Base-by-base conservation (phyloP, 495 filamentous ascomycete genomes). In the Choiromyces venosus region DNA sequence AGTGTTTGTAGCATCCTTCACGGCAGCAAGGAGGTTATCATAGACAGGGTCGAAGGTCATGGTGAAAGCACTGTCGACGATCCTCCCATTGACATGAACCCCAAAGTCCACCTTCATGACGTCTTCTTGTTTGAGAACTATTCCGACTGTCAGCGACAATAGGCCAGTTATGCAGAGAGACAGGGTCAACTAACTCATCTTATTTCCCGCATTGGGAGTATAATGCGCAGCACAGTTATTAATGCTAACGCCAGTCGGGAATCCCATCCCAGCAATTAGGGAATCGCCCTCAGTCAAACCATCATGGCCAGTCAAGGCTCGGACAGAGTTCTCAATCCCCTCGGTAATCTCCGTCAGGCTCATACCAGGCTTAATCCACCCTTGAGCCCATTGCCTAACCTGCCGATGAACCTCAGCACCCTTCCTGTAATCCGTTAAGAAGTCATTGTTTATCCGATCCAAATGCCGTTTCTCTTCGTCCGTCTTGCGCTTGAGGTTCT, bases 21-120 rank as follows among this genome's bases (percentile, higher is more conserved):
- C 92, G 33, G 93, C 92, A 61, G 86, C 88, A 21, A 96, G 86
- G 21, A 97, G 85, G 73, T 90, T 91, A 80, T 96, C 93, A 81
- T 96, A 96, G 69, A 89, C 88, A 0, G 89, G 91, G 80, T 97
- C 91, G 76, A 93, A 95, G 25, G 92, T 85, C 86, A 97, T 87
- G 18, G 93, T 97, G 82, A 97, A 97, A 7, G 93, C 93, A 82
- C 91, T 93, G 83, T 97, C 93, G 37, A 97, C 91, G 80, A 97
- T 97, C 70, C 91, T 87, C 12, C 93, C 93, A 80, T 93, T 95
- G 78, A 97, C 87, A 76, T 97, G 93, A 12, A 94, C 92, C 46
- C 93, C 93, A 73, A 96, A 93, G 82, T 97, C 93, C 64, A 97
- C 91, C 82, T 93, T 96, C 91, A 97, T 90, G 39, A 97, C 93